Conservation (phyloP, 768 basidiomycete species). For the Neoboletus magnificus region DNA sequence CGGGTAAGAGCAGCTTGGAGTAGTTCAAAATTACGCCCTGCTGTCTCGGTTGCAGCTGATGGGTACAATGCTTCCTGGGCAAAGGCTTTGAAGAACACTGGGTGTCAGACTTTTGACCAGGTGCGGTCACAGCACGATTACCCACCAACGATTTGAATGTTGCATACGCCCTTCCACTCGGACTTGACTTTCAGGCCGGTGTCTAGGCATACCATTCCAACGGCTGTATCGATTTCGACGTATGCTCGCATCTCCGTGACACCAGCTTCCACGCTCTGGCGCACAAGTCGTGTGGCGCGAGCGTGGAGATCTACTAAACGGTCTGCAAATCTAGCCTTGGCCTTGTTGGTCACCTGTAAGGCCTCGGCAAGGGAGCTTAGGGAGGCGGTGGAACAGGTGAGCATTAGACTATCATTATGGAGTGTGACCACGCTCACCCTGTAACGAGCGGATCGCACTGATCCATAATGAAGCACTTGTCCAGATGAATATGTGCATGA, state of each 20-base stretch:
- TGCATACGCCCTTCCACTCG: conserved; percentile 44
- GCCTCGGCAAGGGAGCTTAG: conserved; percentile 56
- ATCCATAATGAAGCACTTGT: conserved; percentile 66
- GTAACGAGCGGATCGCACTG: conserved; percentile 48
- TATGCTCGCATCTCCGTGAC: conserved; percentile 67
- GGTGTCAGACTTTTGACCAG: background rate
- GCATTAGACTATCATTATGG: background rate
- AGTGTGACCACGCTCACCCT: conserved; percentile 40
- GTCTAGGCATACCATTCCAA: conserved; percentile 53
- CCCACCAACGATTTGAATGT: conserved; percentile 58
- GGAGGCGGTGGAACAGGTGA: background rate
- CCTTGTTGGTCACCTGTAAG: conserved; percentile 46
- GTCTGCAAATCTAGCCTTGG: conserved; percentile 48
- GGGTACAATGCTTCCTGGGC: conserved; percentile 58
- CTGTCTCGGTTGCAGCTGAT: conserved; percentile 29
- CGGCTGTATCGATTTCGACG: conserved; percentile 58
- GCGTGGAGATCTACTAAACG: conserved; percentile 44
- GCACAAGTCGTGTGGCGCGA: conserved; percentile 52
- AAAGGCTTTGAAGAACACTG: conserved; percentile 44
- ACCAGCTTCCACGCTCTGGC: conserved; percentile 57
- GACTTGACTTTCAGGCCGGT: conserved; percentile 46
- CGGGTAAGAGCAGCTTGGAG: conserved; percentile 41
- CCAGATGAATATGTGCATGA: conserved; percentile 64
- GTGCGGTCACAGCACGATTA: background rate
- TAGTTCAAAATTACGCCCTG: conserved; percentile 45